Conservation (phyloP, 192 early-diverging fungal species). For the Coemansia sp. region DNA sequence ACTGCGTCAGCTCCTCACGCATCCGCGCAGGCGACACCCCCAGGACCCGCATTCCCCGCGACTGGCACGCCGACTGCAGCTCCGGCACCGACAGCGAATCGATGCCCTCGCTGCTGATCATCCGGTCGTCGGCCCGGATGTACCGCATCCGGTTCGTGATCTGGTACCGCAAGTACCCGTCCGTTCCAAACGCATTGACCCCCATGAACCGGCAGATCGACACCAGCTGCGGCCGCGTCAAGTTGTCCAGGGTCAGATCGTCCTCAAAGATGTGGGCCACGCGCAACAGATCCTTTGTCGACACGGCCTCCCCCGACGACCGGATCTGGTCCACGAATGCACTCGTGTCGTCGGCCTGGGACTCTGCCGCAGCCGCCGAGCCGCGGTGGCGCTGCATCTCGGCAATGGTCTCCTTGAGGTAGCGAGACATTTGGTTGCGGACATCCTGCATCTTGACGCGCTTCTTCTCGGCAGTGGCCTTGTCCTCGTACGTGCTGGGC, state of each 20-base stretch:
- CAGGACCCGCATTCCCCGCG: conserved; percentile 82
- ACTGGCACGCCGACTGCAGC: conserved; percentile 77
- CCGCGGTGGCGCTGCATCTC: conserved; percentile 58
- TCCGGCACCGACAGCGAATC: conserved; percentile 85
- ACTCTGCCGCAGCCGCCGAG: conserved; percentile 22
- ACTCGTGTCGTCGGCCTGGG: conserved; percentile 29
- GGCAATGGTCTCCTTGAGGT: conserved; percentile 91
- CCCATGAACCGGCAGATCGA: conserved; percentile 95
- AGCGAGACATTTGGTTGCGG: conserved; percentile 90
- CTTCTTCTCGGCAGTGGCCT: conserved; percentile 82
- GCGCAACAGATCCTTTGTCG: conserved; percentile 74
- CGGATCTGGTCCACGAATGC: conserved; percentile 58
- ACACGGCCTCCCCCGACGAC: conserved; percentile 70
- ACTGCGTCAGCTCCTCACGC: conserved; percentile 82
- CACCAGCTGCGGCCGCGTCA: conserved; percentile 91
- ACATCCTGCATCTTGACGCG: conserved; percentile 85
- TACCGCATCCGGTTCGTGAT: conserved; percentile 82
- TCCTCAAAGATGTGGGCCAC: conserved; percentile 90
- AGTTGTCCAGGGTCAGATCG: conserved; percentile 85
- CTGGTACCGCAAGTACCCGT: conserved; percentile 88
- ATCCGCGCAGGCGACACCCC: conserved; percentile 88
- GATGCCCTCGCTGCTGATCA: conserved; percentile 81
- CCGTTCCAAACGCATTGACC: conserved; percentile 96
- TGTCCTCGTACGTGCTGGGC: conserved; percentile 92
- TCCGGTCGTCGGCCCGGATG: conserved; percentile 83